A percentile compares a stretch with the other conserved stretches of the same genome.
phyloP scores from a whole-genome alignment of 2,329 filamentous ascomycete species.

The Diplodia seriata region DNA sequence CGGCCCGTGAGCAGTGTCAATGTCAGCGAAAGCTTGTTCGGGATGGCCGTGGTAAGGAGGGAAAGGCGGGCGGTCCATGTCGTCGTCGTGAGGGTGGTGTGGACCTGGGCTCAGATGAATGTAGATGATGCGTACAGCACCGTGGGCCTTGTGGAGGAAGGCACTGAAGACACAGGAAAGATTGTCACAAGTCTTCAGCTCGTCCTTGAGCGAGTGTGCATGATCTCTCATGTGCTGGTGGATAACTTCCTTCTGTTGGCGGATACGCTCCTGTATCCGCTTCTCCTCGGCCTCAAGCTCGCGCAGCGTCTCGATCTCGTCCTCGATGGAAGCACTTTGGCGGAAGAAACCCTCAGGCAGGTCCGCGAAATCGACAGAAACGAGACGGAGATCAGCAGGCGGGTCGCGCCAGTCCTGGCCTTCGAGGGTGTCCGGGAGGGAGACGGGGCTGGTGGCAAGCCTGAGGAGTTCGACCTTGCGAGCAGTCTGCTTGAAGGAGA shows the following conservation, averaged over 20 bases:
- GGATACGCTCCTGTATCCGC: constrained; percentile 47
- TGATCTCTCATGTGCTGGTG: constrained; percentile 43
- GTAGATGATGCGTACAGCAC: constrained; percentile 43
- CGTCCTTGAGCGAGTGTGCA: constrained; percentile 45
- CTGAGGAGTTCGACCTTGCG: constrained; percentile 48
- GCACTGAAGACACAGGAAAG: constrained; percentile 53
- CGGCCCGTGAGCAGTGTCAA: constrained; percentile 6
- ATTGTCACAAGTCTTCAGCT: constrained; percentile 53
- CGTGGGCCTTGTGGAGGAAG: constrained; percentile 46
- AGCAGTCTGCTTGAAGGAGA: constrained; percentile 50
- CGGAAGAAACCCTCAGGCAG: constrained; percentile 29
- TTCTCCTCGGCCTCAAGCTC: constrained; percentile 49
- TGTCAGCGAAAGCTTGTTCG: constrained; percentile 34
- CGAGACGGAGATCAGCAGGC: constrained; percentile 44
- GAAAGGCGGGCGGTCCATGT: constrained; percentile 36
- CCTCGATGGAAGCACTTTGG: constrained; percentile 41
- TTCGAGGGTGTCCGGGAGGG: constrained; percentile 39
- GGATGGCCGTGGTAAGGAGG: constrained; percentile 37
- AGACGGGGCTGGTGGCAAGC: constrained; percentile 44
- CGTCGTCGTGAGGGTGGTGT: constrained; percentile 34
- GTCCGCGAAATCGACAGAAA: constrained; percentile 35
- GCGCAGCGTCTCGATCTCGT: constrained; percentile 51
- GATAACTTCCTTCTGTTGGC: constrained; percentile 47
- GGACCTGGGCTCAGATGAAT: constrained; percentile 41
- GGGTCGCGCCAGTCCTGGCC: constrained; percentile 49